Evolutionary conservation across 371 early-diverging fungal species (phyloP), one percentile per base, ranked within the genome.

Genomic region (Quaeritorhiza haematococci): DNA sequence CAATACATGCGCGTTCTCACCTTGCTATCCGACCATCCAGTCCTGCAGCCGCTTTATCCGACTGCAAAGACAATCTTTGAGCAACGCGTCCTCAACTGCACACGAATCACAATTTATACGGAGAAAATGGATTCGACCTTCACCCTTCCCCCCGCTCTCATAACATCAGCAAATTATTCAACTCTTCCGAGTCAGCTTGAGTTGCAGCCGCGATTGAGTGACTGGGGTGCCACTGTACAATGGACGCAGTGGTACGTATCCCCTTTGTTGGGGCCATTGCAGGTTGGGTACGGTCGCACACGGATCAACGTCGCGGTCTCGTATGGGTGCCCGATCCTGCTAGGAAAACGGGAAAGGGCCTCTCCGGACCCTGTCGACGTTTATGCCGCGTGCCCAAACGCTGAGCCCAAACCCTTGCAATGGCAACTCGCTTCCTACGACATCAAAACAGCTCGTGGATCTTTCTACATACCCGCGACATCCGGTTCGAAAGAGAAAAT

Each of bases 201-300:
- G 43, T 30, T 68, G 28, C 19, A 34, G 8, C 68, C 64, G 33
- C 32, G 68, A 42, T 2, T 23, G 15, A 34, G 51, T 15, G 68
- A 68, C 53, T 68, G 62, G 61, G 54, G 55, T 15, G 45, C 49
- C 7, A 29, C 23, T 1, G 21, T 68, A 24, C 8, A 27, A n/a
- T 68, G 68, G 68, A 53, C 41, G 34, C 68, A 68, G 35, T 61
- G 52, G 60, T 45, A 27, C 32, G n/a, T 32, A 3, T 68, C 68
- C 6, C 61, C 61, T 19, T 23, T 62, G 29, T 42, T 62, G 28
- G 67, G 67, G 2, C 54, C 58, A 33, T 41, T 58, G 3, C 28
- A 48, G 27, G 28, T 55, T 44, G 67, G 67, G 0, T 67, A 63
- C 54, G 67, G 50, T 15, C 10, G 38, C 3, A 42, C 49, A 10